These are phyloP conservation scores for Sungouiella blattae DNA, from an alignment of 805 yeast species.

Conservation along the genomic window DNA sequence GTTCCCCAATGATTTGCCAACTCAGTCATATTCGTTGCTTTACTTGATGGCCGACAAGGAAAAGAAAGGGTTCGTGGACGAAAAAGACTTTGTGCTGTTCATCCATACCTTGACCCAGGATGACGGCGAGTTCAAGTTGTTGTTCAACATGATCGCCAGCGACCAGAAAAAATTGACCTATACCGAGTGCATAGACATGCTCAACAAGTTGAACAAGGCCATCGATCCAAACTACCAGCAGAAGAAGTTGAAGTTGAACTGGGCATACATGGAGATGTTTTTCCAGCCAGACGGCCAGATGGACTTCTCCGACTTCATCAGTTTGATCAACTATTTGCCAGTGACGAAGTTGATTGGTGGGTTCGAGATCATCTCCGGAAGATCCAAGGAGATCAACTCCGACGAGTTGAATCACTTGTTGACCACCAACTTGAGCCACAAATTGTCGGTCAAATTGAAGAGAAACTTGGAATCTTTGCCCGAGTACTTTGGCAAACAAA, in stretches of 20 bases:
- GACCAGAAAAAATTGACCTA: slow-evolving; percentile 23
- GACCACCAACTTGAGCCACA: slow-evolving; percentile 38
- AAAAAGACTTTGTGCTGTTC: slow-evolving; percentile 72
- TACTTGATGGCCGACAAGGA: slow-evolving; percentile 77
- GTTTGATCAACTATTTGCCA: slow-evolving; percentile 41
- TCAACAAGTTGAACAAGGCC: slow-evolving; percentile 36
- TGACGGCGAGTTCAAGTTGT: slow-evolving; percentile 44
- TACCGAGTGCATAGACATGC: slow-evolving; percentile 31
- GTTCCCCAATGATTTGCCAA: slow-evolving; percentile 38
- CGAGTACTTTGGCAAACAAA: slow-evolving; percentile 30
- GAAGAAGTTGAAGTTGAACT: slow-evolving; percentile 38
- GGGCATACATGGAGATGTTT: slow-evolving; percentile 39
- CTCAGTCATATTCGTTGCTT: slow-evolving; percentile 47
- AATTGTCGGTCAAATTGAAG: slow-evolving; percentile 37
- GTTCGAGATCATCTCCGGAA: slow-evolving; percentile 35
- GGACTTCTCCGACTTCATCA: slow-evolving; percentile 36
- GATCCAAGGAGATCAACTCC: slow-evolving; percentile 26
- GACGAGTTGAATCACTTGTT: slow-evolving; percentile 33
- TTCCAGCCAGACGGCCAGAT: slow-evolving; percentile 39
- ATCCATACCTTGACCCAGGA: slow-evolving; percentile 45
- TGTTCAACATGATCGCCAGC: slow-evolving; percentile 48
- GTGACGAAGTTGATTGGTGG: slow-evolving; percentile 43
- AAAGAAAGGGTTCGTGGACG: slow-evolving; percentile 62
- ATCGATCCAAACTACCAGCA: slow-evolving; percentile 41
- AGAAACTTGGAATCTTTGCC: slow-evolving; percentile 30